phyloP scores from a whole-genome alignment of 2,329 filamentous ascomycete species.

The Pseudogymnoascus pannorum region DNA sequence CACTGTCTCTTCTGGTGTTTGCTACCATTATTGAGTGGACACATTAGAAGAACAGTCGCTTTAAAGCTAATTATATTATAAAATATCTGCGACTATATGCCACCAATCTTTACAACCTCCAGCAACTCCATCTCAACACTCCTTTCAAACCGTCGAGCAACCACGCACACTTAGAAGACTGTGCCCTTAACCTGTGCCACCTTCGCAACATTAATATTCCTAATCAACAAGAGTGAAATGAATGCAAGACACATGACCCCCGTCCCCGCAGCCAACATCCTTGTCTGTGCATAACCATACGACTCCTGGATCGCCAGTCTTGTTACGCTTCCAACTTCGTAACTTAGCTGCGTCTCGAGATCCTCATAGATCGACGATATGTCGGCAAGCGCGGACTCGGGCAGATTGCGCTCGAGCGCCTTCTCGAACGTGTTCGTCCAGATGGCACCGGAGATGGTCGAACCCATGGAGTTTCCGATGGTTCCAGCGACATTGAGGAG shows the following conservation, averaged over 20 bases:
- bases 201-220: conserved; percentile 39
- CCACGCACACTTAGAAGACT: conserved; percentile 16
- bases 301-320: conserved; percentile 48
- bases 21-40: neutral
- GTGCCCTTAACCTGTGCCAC: conserved; percentile 38
- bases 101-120: neutral
- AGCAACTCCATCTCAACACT: neutral
- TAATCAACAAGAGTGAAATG: conserved; percentile 36
- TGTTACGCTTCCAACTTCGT: conserved; percentile 37
- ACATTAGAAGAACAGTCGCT: neutral
- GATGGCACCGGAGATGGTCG: conserved; percentile 54
- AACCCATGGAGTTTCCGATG: conserved; percentile 53
- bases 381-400: conserved; percentile 32
- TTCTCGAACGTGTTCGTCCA: conserved; percentile 54
- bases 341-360: conserved; percentile 44
- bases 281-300: conserved; percentile 45
- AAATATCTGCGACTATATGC: neutral
- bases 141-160: neutral
- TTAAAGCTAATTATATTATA: conserved; percentile 1
- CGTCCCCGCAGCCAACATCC: conserved; percentile 45
- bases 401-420: conserved; percentile 45
- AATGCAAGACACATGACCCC: conserved; percentile 38
- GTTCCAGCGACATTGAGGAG: conserved; percentile 53
- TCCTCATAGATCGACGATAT: conserved; percentile 45
- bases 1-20: neutral